phyloP scores from a whole-genome alignment of 352 stramenopile genomes.

The Globisporangium irregulare region DNA sequence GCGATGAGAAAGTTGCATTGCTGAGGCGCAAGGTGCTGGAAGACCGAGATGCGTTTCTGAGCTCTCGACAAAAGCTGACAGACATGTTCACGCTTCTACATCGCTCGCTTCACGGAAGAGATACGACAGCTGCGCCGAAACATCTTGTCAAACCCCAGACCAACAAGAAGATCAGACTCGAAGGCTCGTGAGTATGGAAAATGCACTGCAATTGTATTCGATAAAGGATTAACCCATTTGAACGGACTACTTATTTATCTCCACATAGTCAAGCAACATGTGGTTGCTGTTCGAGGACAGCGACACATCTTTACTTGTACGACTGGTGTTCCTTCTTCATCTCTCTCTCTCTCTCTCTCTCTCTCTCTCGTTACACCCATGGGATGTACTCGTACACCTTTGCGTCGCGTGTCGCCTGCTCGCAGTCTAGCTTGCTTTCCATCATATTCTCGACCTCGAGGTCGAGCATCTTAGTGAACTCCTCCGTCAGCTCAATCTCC shows the following conservation, averaged over 20 bases:
- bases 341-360: conserved; percentile 2
- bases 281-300: neutral
- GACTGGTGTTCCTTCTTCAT: too few species aligned
- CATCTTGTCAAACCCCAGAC: neutral
- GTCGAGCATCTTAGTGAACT: conserved; percentile 4
- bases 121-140: neutral
- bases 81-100: conserved; percentile 7
- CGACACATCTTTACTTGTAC: too few species aligned
- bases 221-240: neutral
- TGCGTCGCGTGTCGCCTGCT: neutral
- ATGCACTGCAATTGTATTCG: neutral
- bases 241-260: neutral
- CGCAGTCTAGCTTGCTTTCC: neutral
- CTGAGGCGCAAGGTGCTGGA: conserved; percentile 1
- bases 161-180: neutral
- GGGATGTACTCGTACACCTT: conserved; percentile 20
- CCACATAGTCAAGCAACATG: neutral
- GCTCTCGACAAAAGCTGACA: neutral
- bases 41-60: conserved; percentile 11
- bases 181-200: neutral
- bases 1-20: neutral
- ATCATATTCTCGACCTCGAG: conserved; percentile 10
- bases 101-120: neutral
- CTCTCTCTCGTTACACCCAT: conserved; percentile 4
- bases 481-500: neutral